phyloP scores from a whole-genome alignment of 768 basidiomycete genomes.

The Infundibulicybe gibba region DNA sequence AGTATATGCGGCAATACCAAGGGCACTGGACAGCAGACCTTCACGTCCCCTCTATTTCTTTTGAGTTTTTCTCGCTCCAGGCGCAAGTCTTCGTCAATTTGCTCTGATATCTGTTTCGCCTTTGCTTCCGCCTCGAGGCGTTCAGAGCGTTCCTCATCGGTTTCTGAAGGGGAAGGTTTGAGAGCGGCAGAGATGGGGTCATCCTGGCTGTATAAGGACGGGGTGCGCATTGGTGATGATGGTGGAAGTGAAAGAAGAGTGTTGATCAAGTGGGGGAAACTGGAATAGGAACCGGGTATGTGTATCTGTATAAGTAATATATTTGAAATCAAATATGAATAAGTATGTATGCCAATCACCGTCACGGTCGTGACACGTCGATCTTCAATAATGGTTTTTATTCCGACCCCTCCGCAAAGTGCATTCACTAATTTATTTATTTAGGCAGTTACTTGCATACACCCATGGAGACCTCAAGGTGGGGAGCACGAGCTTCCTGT shows the following conservation, averaged over 20 bases:
- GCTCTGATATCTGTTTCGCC: conserved; percentile 72
- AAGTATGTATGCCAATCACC: too few species aligned
- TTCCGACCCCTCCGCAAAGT: conserved; percentile 6
- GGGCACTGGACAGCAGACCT: conserved; percentile 35
- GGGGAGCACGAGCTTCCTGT: conserved; percentile 5
- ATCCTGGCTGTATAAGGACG: conserved; percentile 71
- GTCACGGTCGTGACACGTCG: not conserved
- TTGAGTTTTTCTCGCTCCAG: conserved; percentile 63
- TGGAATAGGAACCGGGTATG: not conserved
- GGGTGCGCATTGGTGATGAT: conserved; percentile 50
- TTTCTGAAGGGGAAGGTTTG: conserved; percentile 63
- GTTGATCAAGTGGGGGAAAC: conserved; percentile 3
- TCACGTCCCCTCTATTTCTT: conserved; percentile 70
- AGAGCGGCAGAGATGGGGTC: conserved; percentile 72
- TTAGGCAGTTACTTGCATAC: conserved; percentile 96
- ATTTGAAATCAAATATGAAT: too few species aligned
- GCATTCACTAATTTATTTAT: conserved; percentile 10
- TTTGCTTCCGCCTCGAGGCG: conserved; percentile 69
- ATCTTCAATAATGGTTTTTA: conserved; percentile 10
- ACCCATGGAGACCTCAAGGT: conserved; percentile 96
- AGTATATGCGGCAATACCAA: conserved; percentile 30
- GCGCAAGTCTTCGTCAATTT: conserved; percentile 78
- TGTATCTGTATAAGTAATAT: not conserved
- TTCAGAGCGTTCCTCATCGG: conserved; percentile 54
- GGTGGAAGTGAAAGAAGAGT: conserved; percentile 17